These are phyloP conservation scores for Myxozyma neotropica DNA, from an alignment of 805 yeast species.

Conservation along the genomic window DNA sequence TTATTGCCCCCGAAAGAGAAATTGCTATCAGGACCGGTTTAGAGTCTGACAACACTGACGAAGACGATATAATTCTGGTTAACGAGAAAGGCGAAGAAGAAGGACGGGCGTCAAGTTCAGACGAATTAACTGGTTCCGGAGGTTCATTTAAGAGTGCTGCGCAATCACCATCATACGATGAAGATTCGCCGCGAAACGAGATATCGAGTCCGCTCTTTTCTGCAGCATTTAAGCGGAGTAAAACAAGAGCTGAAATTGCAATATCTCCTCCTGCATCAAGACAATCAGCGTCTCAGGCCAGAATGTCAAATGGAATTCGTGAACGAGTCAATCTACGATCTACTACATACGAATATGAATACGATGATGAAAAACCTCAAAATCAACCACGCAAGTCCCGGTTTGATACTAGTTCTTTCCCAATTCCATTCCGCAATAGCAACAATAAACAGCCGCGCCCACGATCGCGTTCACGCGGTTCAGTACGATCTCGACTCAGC, in stretches of 20 bases:
- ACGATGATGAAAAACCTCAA: conserved; percentile 8
- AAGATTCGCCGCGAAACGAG: conserved; percentile 9
- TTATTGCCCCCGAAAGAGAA: conserved; percentile 17
- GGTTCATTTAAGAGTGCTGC: conserved; percentile 14
- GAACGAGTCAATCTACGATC: conserved; percentile 13
- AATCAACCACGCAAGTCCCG: conserved; percentile 6
- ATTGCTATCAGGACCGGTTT: conserved; percentile 4
- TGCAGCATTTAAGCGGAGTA: conserved; percentile 1
- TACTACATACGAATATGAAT: conserved; percentile 10
- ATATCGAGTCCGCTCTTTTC: conserved; percentile 6
- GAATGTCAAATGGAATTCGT: conserved; percentile 8
- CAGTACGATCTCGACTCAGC: conserved; percentile 9
- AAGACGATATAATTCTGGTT: conserved; percentile 14
- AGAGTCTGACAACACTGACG: conserved; percentile 6
- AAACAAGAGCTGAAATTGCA: background rate
- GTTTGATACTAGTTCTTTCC: conserved; percentile 11
- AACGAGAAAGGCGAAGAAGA: conserved; percentile 19
- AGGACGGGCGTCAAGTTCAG: conserved; percentile 3
- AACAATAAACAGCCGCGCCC: background rate
- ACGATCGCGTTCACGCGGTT: conserved; percentile 13
- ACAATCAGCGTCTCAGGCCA: background rate
- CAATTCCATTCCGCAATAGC: conserved; percentile 16
- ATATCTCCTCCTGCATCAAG: background rate
- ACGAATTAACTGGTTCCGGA: conserved; percentile 9
- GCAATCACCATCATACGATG: conserved; percentile 7